phyloP scores from a whole-genome alignment of 345 rosid genomes.

The Eucalyptus cloeziana region DNA sequence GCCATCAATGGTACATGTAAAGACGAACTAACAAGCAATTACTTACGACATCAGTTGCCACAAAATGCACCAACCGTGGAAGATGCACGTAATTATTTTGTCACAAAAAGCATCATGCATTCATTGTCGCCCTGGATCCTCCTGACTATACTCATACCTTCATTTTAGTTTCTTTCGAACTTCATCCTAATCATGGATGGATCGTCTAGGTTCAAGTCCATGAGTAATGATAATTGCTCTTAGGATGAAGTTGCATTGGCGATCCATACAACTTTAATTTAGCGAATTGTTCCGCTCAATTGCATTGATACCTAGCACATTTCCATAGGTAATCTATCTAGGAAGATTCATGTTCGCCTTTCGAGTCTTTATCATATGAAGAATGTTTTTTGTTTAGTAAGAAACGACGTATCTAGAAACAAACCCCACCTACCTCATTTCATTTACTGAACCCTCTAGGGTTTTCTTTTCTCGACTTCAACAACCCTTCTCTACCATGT shows the following conservation, averaged over 20 bases:
- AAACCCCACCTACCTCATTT: background rate
- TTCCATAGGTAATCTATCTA: background rate
- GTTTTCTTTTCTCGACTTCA: background rate
- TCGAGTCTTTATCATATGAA: background rate
- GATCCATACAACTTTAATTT: background rate
- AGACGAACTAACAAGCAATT: background rate
- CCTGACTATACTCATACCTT: accelerated
- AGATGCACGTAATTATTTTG: background rate
- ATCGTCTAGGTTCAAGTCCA: background rate
- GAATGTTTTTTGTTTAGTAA: background rate
- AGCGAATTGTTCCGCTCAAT: background rate
- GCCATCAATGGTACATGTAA: background rate
- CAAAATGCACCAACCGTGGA: background rate
- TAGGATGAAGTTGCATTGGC: background rate
- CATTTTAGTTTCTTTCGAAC: background rate
- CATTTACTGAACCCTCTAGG: background rate
- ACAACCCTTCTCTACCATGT: background rate
- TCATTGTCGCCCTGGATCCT: background rate
- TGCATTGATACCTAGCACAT: background rate
- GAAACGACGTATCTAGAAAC: background rate
- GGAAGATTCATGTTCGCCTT: background rate
- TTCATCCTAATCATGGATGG: background rate
- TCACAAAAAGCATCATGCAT: background rate
- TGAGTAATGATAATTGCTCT: background rate
- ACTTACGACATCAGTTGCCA: background rate